These are phyloP conservation scores for Irineochytrium annulatum DNA, from an alignment of 192 early-diverging fungal genomes.

Conservation along the genomic window DNA sequence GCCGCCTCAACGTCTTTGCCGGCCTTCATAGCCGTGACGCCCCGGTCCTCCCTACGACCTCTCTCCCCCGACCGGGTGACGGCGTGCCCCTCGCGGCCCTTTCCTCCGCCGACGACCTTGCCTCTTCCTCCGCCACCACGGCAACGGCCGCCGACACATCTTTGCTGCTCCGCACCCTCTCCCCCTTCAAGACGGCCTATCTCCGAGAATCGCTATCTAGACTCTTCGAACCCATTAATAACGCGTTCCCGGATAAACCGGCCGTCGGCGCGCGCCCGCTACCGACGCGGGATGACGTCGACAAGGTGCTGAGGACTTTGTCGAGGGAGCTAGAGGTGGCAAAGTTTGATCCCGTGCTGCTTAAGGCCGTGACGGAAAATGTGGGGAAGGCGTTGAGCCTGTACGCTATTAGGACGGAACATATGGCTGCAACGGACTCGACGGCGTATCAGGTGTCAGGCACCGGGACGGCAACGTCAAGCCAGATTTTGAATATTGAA, in stretches of 20 bases:
- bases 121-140: not conserved
- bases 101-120: not conserved
- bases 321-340: conserved; percentile 62
- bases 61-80: no score
- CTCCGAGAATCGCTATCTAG: conserved; percentile 50
- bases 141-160: conserved; percentile 4
- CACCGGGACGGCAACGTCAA: conserved; percentile 34
- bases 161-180: conserved; percentile 28
- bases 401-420: conserved; percentile 55
- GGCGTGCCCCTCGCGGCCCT: no score
- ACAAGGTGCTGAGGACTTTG: conserved; percentile 52
- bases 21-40: not conserved
- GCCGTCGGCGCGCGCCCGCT: conserved; percentile 5
- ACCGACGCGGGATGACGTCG: conserved; percentile 49
- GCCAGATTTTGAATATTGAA: conserved; percentile 56
- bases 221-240: conserved; percentile 61
- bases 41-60: no score
- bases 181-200: conserved; percentile 51
- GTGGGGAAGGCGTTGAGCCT: conserved; percentile 54
- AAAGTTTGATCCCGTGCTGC: conserved; percentile 56
- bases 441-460: conserved; percentile 30
- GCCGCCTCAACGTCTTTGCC: conserved; percentile 24
- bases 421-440: conserved; percentile 47
- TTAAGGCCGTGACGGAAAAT: conserved; percentile 51
- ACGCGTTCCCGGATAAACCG: conserved; percentile 51